phyloP scores from a whole-genome alignment of 306 rosid species.

The Purshia tridentata region DNA sequence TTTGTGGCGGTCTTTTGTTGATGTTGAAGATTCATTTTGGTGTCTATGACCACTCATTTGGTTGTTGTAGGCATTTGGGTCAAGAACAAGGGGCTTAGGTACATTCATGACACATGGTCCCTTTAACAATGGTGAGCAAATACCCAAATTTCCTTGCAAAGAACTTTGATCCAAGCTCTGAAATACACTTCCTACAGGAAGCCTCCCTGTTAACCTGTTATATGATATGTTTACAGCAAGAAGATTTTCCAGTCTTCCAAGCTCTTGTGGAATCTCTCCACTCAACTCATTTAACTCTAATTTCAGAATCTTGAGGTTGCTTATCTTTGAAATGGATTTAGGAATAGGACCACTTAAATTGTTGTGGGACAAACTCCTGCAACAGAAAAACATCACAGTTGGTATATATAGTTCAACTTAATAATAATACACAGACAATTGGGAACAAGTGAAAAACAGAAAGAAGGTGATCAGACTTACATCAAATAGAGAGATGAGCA shows the following conservation, averaged over 20 bases:
- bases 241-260: slow-evolving; percentile 71
- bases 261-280: slow-evolving; percentile 92
- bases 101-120: slow-evolving; percentile 93
- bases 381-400: slow-evolving; percentile 15
- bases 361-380: slow-evolving; percentile 84
- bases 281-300: slow-evolving; percentile 73
- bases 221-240: slow-evolving; percentile 82
- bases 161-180: slow-evolving; percentile 80
- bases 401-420: background rate
- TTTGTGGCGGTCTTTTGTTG: slow-evolving; percentile 37
- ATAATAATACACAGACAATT: background rate
- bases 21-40: slow-evolving; percentile 30
- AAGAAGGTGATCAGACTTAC: slow-evolving; percentile 45
- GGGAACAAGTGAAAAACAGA: background rate
- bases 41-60: slow-evolving; percentile 46
- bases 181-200: slow-evolving; percentile 65
- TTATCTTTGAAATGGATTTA: slow-evolving; percentile 61
- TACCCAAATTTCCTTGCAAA: slow-evolving; percentile 80
- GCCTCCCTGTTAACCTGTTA: slow-evolving; percentile 84
- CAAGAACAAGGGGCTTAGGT: slow-evolving; percentile 88
- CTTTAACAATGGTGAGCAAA: slow-evolving; percentile 76
- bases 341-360: slow-evolving; percentile 72
- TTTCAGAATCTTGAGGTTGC: slow-evolving; percentile 65
- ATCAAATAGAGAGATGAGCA: slow-evolving; percentile 78
- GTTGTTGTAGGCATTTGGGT: slow-evolving; percentile 63